Base-by-base conservation (phyloP, 2,329 filamentous ascomycete species). In the Aureobasidium zeae region DNA sequence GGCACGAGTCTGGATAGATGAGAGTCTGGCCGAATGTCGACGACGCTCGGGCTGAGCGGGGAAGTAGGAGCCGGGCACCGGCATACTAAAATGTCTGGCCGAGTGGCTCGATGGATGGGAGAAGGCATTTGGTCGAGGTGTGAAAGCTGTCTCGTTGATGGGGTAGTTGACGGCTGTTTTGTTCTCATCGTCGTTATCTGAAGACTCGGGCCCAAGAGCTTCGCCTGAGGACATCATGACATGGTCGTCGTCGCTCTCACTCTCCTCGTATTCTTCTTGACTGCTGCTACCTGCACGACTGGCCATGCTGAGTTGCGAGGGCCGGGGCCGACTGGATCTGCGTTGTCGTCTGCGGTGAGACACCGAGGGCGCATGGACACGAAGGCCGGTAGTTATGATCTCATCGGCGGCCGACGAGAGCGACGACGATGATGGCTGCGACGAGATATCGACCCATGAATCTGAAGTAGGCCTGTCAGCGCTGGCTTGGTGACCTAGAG, bases 371-470 rank as follows among this genome's bases (percentile, higher is more conserved):
- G 73, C 71, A 51, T 83, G 81, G 41, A 95, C 80, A 42, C 79
- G 78, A 30, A 95, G 73, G 19, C 88, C 88, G 4, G 86, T 91
- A 2, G 86, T 94, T 51, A 94, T 83, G 52, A 94, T 89, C 57
- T 95, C 88, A 52, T 94, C 87, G 58, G 82, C 79, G 43, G 79
- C 65, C 15, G 76, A 94, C 15, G 88, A 94, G 10, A 94, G 70
- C 11, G 88, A 95, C 2, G 89, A 94, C 2, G 89, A 94, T 0
- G 89, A 95, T 6, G 89, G 87, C 55, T 91, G 86, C 3, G 89
- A 95, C 34, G 83, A 78, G 48, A 98, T 79, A 62, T 98, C 89
- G 54, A 96, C 79, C 91, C 91, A 98, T 7, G 91, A 95, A 68
- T 96, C 91, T 88, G 69, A n/a, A 43, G 41, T 32, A 28, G 11